Percentiles rank a stretch among this genome's conserved stretches.
Conservation (phyloP, 805 yeast species). For the Candida tibetensis region DNA sequence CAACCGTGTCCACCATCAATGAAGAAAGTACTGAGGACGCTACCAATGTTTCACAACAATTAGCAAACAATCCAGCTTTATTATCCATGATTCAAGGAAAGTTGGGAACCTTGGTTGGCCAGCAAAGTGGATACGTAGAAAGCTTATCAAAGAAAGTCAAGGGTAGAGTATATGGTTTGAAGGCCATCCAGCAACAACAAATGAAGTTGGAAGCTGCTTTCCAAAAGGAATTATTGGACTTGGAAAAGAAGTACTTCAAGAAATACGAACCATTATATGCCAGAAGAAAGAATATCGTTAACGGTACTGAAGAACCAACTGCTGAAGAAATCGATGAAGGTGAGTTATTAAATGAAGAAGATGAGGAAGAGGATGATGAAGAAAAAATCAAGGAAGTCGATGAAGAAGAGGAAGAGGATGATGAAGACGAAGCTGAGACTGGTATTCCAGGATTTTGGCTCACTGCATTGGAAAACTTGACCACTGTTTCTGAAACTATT, state of each 20-base stretch:
- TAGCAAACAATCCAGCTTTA: constrained; percentile 78
- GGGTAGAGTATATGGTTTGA: constrained; percentile 76
- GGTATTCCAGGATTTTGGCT: constrained; percentile 97
- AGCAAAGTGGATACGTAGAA: constrained; percentile 81
- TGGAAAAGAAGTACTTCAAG: constrained; percentile 75
- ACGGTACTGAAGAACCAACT: constrained; percentile 75
- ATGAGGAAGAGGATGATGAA: constrained; percentile 33
- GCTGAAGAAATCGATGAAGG: constrained; percentile 78
- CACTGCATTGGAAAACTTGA: constrained; percentile 87
- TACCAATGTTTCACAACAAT: constrained; percentile 38
- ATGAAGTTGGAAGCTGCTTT: constrained; percentile 85
- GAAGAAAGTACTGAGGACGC: constrained; percentile 53
- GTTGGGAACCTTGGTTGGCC: constrained; percentile 79
- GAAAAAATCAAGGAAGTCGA: constrained; percentile 39
- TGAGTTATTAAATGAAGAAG: constrained; percentile 60
- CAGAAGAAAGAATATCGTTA: constrained; percentile 67
- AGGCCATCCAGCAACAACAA: constrained; percentile 75
- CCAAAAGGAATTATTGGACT: constrained; percentile 80
- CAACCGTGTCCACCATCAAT: constrained; percentile 59
- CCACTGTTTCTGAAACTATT: constrained; percentile 76
- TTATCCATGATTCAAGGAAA: constrained; percentile 88
- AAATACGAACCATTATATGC: constrained; percentile 75
- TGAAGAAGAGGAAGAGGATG: constrained; percentile 45
- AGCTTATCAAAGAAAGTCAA: constrained; percentile 69
- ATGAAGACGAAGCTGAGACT: constrained; percentile 38